Percentiles rank a stretch among this genome's conserved stretches.
These are phyloP conservation scores for Lactifluus echinatus DNA, from an alignment of 768 basidiomycete genomes.

Conservation along the genomic window DNA sequence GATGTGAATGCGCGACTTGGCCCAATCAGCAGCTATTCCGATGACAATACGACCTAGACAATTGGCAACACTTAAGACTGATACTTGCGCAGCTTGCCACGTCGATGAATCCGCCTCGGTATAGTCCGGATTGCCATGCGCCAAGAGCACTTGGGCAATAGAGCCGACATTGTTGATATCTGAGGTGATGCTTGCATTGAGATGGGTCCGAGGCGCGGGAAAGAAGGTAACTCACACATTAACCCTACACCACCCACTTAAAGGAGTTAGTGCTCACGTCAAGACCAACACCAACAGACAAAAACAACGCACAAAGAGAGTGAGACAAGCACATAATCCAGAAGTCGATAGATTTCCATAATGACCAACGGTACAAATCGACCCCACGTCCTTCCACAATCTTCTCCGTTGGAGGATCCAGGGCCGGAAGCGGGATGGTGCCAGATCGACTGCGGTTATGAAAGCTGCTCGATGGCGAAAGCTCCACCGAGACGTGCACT, in stretches of 20 bases:
- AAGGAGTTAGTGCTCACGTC: background rate
- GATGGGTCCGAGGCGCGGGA: background rate
- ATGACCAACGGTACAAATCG: conserved; percentile 45
- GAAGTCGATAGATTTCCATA: conserved; percentile 51
- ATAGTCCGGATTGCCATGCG: conserved; percentile 50
- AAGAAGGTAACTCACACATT: conserved; percentile 46
- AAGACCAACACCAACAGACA: background rate
- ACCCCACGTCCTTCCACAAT: conserved; percentile 25
- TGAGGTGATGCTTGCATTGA: conserved; percentile 23
- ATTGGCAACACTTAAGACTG: conserved; percentile 72
- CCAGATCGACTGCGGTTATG: background rate
- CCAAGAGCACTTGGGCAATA: conserved; percentile 60
- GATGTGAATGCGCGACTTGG: conserved; percentile 44
- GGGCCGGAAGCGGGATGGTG: background rate
- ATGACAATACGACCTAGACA: conserved; percentile 70
- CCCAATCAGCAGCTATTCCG: conserved; percentile 61
- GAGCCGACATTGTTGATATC: conserved; percentile 86
- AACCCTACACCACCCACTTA: conserved; percentile 65
- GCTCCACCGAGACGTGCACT: conserved; percentile 3
- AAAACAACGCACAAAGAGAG: conserved; percentile 40
- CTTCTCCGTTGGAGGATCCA: conserved; percentile 1
- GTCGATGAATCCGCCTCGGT: conserved; percentile 58
- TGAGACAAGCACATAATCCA: conserved; percentile 52
- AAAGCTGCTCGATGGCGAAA: conserved; percentile 2
- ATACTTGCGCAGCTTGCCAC: conserved; percentile 83